These are phyloP conservation scores for Epichloe typhina DNA, from an alignment of 2,329 filamentous ascomycete species.

Conservation along the genomic window DNA sequence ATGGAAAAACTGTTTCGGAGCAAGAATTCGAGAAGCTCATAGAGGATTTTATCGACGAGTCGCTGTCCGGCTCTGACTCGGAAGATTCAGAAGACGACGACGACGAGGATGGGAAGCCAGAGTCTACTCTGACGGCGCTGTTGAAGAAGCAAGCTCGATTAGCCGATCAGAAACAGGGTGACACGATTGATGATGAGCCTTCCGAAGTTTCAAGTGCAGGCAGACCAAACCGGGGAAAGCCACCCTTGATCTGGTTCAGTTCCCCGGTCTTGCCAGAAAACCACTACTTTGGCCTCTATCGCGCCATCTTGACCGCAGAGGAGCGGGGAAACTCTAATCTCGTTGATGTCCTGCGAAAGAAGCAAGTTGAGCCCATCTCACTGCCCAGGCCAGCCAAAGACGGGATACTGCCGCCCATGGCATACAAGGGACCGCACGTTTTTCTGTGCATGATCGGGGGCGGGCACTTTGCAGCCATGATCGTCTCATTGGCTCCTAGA, in stretches of 20 bases:
- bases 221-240: constrained; percentile 46
- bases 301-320: constrained; percentile 59
- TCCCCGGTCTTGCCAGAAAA: constrained; percentile 64
- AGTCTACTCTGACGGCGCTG: constrained; percentile 60
- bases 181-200: constrained; percentile 37
- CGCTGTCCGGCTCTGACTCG: constrained; percentile 75
- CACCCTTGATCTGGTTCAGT: constrained; percentile 75
- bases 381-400: constrained; percentile 43
- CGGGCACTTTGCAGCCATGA: constrained; percentile 93
- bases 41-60: constrained; percentile 69
- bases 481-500: constrained; percentile 77
- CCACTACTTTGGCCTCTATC: constrained; percentile 74
- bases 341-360: constrained; percentile 55
- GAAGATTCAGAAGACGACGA: constrained; percentile 49
- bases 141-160: constrained; percentile 74
- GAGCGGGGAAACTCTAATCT: constrained; percentile 53
- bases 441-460: constrained; percentile 99
- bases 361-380: constrained; percentile 57
- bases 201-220: constrained; percentile 24
- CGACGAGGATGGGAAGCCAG: constrained; percentile 40
- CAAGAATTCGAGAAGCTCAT: constrained; percentile 76
- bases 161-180: constrained; percentile 30
- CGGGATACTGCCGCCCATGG: constrained; percentile 38
- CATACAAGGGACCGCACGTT: constrained; percentile 65
- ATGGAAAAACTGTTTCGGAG: constrained; percentile 59